phyloP scores from a whole-genome alignment of 306 rosid species.

The Rosa multiflora region DNA sequence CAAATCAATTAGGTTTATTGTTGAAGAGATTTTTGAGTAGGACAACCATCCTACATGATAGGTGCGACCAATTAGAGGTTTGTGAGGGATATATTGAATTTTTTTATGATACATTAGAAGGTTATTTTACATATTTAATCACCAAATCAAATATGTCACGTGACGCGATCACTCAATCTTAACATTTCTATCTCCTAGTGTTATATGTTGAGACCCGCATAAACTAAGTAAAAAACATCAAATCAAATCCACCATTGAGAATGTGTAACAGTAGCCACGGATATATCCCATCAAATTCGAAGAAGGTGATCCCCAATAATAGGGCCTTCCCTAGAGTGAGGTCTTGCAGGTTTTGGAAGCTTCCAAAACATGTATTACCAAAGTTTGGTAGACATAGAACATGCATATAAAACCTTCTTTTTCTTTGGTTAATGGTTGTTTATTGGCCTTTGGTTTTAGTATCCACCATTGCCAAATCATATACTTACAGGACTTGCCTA shows the following conservation, averaged over 20 bases:
- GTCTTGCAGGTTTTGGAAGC: constrained; percentile 45
- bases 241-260: neutral
- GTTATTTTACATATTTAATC: no score
- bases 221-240: neutral
- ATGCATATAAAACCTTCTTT: neutral
- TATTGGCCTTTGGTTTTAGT: neutral
- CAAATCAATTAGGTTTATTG: no score
- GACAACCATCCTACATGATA: no score
- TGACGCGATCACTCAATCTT: no score
- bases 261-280: constrained; percentile 13
- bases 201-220: neutral
- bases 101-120: no score
- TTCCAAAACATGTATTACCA: constrained; percentile 26
- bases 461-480: neutral
- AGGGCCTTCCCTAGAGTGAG: no score
- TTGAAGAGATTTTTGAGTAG: no score
- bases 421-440: neutral
- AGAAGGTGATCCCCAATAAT: neutral
- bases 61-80: no score
- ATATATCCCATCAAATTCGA: neutral
- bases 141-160: no score
- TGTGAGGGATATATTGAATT: no score
- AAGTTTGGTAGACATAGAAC: neutral
- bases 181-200: no score
- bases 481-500: no score